Evolutionary conservation across 1,139 yeast genomes (phyloP).

Genomic region (Hanseniaspora sp.): DNA sequence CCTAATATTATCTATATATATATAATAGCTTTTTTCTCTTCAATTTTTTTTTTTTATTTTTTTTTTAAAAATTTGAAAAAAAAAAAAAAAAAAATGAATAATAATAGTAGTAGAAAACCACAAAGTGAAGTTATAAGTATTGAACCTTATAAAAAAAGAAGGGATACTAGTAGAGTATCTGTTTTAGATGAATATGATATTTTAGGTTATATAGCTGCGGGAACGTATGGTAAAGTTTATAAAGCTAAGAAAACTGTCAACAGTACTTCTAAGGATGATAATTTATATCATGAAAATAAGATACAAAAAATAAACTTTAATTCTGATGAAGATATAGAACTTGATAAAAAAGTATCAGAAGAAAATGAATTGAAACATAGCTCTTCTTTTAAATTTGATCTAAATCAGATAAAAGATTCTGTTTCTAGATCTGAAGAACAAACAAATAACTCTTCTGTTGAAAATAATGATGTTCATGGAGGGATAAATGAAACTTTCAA

Average conservation of each 20-base stretch:
- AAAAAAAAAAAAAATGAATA: slow-evolving; percentile 12
- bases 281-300: neutral
- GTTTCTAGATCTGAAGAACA: too few species aligned
- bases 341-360: too few species aligned
- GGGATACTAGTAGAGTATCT: slow-evolving; percentile 56
- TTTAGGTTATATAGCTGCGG: slow-evolving; percentile 94
- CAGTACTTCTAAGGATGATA: neutral
- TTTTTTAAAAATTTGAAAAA: slow-evolving; percentile 4
- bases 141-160: slow-evolving; percentile 62
- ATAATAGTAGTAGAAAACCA: slow-evolving; percentile 24
- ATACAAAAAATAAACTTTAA: neutral
- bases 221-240: slow-evolving; percentile 94
- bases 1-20: too few species aligned
- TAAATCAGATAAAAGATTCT: too few species aligned
- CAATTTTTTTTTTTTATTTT: too few species aligned
- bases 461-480: too few species aligned
- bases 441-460: too few species aligned
- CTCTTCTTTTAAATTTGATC: too few species aligned
- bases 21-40: too few species aligned
- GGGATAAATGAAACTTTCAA: neutral
- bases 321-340: neutral
- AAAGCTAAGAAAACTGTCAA: slow-evolving; percentile 49
- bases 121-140: slow-evolving; percentile 56
- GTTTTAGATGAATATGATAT: slow-evolving; percentile 77
- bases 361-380: too few species aligned